Base-by-base conservation (phyloP, 108 stramenopile genomes). In the Skeletonema costatum region DNA sequence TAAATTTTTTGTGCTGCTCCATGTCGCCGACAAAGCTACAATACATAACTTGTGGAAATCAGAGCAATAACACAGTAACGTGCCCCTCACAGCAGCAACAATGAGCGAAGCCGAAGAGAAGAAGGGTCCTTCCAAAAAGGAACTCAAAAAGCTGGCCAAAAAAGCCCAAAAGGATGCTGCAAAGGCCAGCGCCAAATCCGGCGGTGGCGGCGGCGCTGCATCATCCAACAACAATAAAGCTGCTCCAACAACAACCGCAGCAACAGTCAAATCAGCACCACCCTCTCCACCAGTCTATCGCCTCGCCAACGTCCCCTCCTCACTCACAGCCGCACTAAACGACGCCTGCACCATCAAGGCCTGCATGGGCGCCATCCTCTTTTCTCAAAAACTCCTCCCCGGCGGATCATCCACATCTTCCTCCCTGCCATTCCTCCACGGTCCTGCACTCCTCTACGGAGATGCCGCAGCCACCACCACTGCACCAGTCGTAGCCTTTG, bases 131-230 rank as follows among this genome's bases (percentile, higher is more conserved):
- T 90, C 88, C 66, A 94, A 94, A 82, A 91, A 91, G 73, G 85
- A 93, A 63, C 82, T 91, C 44, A 94, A 94, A 73, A 90, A 92
- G 77, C 74, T 89, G 41, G 89, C 89, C 68, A 94, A 94, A 66
- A 92, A 92, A 80, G 89, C 87, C 76, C 88, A 92, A 72, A 92
- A 92, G 79, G 88, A 84, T 30, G 87, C 90, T 61, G 89, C 89
- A 78, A 90, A 89, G 66, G 66, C 71, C 46, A 78, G 73, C 58
- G 77, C 80, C 70, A 85, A 83, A 48, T 12, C 32, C 30, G 60
- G 32, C 39, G 33, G 19, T 13, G 70, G 10, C 12, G 78, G 75
- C 13, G 84, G 64, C 2, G 74, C 62, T 36, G 80, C 59, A 13
- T 56, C 60, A 25, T 29, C 44, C 67, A 60, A 59, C 29, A 66